Base-by-base conservation (phyloP, 768 basidiomycete genomes). In the Nevesoporus exiguus region DNA sequence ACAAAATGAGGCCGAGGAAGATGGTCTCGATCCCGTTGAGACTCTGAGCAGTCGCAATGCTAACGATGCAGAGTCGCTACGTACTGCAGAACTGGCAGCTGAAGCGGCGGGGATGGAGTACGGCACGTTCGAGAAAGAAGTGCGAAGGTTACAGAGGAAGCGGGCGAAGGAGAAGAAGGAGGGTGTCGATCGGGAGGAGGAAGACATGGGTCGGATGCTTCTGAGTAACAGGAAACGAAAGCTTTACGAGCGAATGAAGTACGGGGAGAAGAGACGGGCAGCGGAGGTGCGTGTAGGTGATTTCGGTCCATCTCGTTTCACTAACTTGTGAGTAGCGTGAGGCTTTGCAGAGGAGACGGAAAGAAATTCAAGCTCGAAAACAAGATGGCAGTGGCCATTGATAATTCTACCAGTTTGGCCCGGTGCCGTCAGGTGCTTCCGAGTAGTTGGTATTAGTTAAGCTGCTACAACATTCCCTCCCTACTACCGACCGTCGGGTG, bases 121-220 rank as follows among this genome's bases (percentile, higher is more conserved):
- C 55, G 84, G 80, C 3, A 75, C 80, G 6, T 97, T 96, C 69
- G 86, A 89, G 69, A 84, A 85, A 61, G 81, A 85, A 64, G 80
- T 92, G 47, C 80, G 77, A 61, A 85, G 85, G 66, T 77, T 79
- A 31, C 73, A 70, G 55, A 84, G 78, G 61, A 73, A 76, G 60
- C 65, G 57, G 41, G 51, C 61, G 36, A 61, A 56, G 50, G 66
- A 61, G 11, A 73, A 70, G 58, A 70, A 71, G 61, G 59, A 71
- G 61, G 59, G 63, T 58, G 74, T 74, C 58, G 71, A 73, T 58
- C 30, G 61, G 59, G 43, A 63, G 19, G 91, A 93, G 67, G 78
- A 84, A 63, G 89, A 95, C 67, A 91, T 96, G 88, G 88, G 90
- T 73, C 96, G 95, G 80, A 96, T 98, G 86, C 80, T 98, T 83